These are phyloP conservation scores for Clonostachys rosea DNA, from an alignment of 2,329 filamentous ascomycete species.

Conservation along the genomic window DNA sequence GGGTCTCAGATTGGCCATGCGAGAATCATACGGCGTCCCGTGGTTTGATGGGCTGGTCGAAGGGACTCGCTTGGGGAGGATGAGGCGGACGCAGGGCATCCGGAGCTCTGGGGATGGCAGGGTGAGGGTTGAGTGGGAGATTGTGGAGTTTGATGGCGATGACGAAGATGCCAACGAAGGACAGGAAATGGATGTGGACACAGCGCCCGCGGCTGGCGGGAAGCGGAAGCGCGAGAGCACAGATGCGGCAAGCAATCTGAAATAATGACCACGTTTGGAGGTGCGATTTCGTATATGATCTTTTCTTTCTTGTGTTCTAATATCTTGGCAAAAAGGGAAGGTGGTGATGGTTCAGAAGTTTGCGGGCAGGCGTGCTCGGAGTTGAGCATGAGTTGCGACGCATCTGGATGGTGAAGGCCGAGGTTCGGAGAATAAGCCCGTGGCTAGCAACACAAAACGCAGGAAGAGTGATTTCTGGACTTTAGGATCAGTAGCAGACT, in stretches of 20 bases:
- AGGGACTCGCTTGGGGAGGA: conserved; percentile 66
- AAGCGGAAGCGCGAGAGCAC: conserved; percentile 46
- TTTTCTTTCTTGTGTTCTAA: neutral
- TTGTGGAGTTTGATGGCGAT: conserved; percentile 61
- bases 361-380: no score
- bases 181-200: conserved; percentile 21
- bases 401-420: no score
- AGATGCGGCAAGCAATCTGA: neutral
- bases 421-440: no score
- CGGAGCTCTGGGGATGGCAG: conserved; percentile 54
- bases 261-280: neutral
- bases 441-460: neutral
- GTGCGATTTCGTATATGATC: neutral
- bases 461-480: neutral
- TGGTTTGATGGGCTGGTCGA: conserved; percentile 85
- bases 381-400: no score
- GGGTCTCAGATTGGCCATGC: conserved; percentile 21
- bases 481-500: no score
- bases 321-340: no score
- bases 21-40: conserved; percentile 66
- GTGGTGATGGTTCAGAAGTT: no score
- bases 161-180: conserved; percentile 23
- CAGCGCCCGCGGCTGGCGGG: conserved; percentile 21
- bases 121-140: conserved; percentile 74
- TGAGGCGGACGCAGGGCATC: conserved; percentile 57